Conservation (phyloP, 306 rosid species). For the Cyclanthera cordifolia region DNA sequence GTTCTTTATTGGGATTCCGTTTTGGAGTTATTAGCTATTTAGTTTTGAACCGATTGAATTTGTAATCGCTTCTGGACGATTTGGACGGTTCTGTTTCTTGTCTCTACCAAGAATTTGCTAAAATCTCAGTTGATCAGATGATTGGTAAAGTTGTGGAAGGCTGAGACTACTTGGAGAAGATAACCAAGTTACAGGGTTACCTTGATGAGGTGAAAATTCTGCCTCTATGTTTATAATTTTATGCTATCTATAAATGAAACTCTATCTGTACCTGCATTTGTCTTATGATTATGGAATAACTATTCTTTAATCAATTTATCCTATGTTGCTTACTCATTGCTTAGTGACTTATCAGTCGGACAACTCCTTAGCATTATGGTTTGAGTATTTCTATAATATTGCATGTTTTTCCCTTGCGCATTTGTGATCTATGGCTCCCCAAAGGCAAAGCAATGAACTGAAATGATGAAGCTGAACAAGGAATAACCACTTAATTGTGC, state of each 20-base stretch:
- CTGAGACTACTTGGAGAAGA: conserved; percentile 12
- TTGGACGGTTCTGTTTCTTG: background rate
- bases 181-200: conserved; percentile 5
- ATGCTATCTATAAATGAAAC: background rate
- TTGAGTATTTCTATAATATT: background rate
- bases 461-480: background rate
- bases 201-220: conserved; percentile 7
- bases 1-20: background rate
- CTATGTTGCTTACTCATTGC: background rate
- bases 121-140: background rate
- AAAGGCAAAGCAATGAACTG: background rate
- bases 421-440: too few species aligned
- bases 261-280: background rate
- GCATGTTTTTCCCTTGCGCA: background rate
- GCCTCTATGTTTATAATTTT: background rate
- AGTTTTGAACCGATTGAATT: background rate
- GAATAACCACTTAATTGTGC: background rate
- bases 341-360: background rate
- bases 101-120: background rate
- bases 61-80: background rate
- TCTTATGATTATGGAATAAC: background rate
- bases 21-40: background rate
- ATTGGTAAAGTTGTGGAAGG: background rate
- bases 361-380: background rate
- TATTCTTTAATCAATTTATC: background rate